A percentile compares a stretch with the other conserved stretches of the same genome.
Conservation (phyloP, 2,329 filamentous ascomycete genomes). For the Thelonectria discophora region DNA sequence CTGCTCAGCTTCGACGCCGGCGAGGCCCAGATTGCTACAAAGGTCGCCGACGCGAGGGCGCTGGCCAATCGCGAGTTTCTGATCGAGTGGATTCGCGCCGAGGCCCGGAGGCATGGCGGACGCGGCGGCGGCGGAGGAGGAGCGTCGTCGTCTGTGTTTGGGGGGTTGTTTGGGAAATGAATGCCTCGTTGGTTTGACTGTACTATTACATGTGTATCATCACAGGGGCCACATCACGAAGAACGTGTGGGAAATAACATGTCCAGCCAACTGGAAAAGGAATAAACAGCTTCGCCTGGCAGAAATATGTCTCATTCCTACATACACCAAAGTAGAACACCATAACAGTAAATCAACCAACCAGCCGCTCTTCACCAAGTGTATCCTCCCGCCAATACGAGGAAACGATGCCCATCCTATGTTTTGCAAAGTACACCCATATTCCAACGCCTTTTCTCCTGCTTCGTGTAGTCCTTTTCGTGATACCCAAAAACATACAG, state of each 20-base stretch:
- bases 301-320: not conserved
- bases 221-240: not conserved
- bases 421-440: slow-evolving; percentile 17
- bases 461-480: slow-evolving; percentile 4
- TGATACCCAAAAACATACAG: slow-evolving; percentile 15
- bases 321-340: not conserved
- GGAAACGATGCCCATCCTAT: slow-evolving; percentile 5
- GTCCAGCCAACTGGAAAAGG: too few species aligned
- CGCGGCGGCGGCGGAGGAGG: slow-evolving; percentile 54
- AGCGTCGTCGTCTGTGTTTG: slow-evolving; percentile 45
- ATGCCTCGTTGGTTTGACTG: not conserved
- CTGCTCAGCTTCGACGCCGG: slow-evolving; percentile 66
- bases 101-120: slow-evolving; percentile 58
- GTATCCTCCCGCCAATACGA: not conserved
- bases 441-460: slow-evolving; percentile 21
- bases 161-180: slow-evolving; percentile 53
- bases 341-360: not conserved
- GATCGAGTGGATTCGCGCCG: slow-evolving; percentile 62
- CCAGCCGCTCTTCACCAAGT: slow-evolving; percentile 2
- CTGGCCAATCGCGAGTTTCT: slow-evolving; percentile 61
- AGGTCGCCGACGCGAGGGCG: slow-evolving; percentile 58
- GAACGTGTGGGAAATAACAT: not conserved
- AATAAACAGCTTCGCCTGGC: not conserved
- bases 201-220: not conserved
- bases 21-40: slow-evolving; percentile 60